Percentiles rank a stretch among this genome's conserved stretches.
phyloP scores from a whole-genome alignment of 371 early-diverging fungal genomes.

The Batrachochytrium dendrobatidis region DNA sequence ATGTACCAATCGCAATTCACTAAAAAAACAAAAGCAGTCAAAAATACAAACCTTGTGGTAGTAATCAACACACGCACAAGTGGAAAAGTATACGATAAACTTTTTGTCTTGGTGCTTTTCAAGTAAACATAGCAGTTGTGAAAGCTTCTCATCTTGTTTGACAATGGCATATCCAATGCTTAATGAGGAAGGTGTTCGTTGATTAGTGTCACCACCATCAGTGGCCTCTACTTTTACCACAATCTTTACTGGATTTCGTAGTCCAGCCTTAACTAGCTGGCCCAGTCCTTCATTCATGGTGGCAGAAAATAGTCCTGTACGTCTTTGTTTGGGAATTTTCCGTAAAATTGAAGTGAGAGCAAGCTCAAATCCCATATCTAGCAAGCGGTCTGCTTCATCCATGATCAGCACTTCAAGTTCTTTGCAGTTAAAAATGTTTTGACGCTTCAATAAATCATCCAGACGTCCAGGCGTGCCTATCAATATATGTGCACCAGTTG shows the following conservation, averaged over 20 bases:
- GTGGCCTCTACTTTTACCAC: conserved; percentile 67
- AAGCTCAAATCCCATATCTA: conserved; percentile 91
- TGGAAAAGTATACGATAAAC: conserved; percentile 88
- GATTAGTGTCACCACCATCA: conserved; percentile 10
- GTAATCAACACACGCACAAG: conserved; percentile 92
- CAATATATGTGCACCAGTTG: conserved; percentile 68
- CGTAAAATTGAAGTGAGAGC: conserved; percentile 72
- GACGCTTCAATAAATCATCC: conserved; percentile 69
- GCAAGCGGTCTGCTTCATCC: conserved; percentile 89
- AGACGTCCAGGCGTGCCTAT: conserved; percentile 97
- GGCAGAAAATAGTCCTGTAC: conserved; percentile 96
- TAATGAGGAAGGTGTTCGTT: conserved; percentile 39
- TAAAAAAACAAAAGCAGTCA: too few relatives aligned
- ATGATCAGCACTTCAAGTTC: conserved; percentile 85
- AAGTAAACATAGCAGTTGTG: conserved; percentile 59
- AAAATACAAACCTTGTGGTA: conserved; percentile 58
- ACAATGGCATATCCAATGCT: conserved; percentile 69
- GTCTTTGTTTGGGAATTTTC: conserved; percentile 82
- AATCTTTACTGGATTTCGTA: conserved; percentile 86
- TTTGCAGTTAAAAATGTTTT: conserved; percentile 50
- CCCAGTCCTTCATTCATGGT: conserved; percentile 91
- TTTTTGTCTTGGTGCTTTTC: conserved; percentile 53
- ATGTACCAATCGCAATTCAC: too few relatives aligned
- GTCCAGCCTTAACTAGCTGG: conserved; percentile 78
- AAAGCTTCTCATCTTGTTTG: conserved; percentile 70